A percentile compares a stretch with the other conserved stretches of the same genome.
phyloP scores from a whole-genome alignment of 2,329 filamentous ascomycete genomes.

The Epicoccum nigrum region DNA sequence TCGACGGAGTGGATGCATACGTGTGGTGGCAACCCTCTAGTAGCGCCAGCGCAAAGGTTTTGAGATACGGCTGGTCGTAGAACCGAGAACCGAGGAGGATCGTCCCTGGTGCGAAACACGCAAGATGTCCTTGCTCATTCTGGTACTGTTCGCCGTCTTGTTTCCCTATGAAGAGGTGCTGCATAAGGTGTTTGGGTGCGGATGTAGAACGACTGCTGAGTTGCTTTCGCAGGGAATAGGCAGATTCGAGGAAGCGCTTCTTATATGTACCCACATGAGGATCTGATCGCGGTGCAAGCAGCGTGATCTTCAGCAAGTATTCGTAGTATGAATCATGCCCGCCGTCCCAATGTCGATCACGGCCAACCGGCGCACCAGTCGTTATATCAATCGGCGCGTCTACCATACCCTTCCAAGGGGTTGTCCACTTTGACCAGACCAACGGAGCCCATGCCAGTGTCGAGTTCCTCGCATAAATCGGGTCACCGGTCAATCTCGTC shows the following conservation, averaged over 20 bases:
- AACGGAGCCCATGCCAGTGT: conserved; percentile 53
- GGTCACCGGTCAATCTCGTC: conserved; percentile 49
- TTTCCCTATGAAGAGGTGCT: conserved; percentile 50
- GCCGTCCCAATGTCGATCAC: conserved; percentile 51
- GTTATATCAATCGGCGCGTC: conserved; percentile 53
- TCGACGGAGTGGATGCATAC: conserved; percentile 46
- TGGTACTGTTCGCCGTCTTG: conserved; percentile 41
- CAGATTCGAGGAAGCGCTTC: conserved; percentile 42
- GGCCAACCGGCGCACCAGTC: conserved; percentile 49
- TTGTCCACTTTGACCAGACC: conserved; percentile 52
- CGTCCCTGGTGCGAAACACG: conserved; percentile 50
- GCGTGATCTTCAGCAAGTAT: conserved; percentile 50
- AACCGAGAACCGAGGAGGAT: conserved; percentile 48
- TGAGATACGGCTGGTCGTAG: conserved; percentile 41
- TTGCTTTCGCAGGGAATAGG: conserved; percentile 44
- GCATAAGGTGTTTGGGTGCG: conserved; percentile 37
- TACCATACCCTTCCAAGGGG: conserved; percentile 50
- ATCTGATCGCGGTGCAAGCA: conserved; percentile 47
- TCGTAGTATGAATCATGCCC: conserved; percentile 55
- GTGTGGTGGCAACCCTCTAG: conserved; percentile 50
- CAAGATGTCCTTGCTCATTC: conserved; percentile 49
- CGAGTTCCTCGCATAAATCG: conserved; percentile 50
- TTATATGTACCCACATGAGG: conserved; percentile 43
- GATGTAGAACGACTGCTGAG: conserved; percentile 47
- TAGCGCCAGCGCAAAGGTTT: conserved; percentile 47